Evolutionary conservation across 257 asterid genomes (phyloP).

Genomic region (Solanum dulcamara): DNA sequence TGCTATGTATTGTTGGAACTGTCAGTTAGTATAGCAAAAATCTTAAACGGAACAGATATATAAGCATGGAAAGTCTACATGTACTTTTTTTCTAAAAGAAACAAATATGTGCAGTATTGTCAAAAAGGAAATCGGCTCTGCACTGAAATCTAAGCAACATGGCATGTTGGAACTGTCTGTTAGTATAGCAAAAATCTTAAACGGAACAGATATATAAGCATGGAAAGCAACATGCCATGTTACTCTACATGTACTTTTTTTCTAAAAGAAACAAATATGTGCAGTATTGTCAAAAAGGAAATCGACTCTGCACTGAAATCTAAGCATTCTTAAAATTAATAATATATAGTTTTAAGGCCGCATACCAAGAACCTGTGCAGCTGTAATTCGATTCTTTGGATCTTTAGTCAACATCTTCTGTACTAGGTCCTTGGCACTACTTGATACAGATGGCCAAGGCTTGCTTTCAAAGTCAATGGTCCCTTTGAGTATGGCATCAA

Average conservation of each 20-base stretch:
- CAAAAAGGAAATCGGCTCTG: neutral
- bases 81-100: neutral
- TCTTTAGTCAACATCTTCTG: slow-evolving; percentile 54
- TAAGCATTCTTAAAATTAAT: neutral
- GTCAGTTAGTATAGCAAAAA: too few species aligned
- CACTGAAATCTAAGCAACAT: neutral
- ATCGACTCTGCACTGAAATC: neutral
- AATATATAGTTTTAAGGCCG: neutral
- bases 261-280: neutral
- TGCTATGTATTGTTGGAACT: neutral
- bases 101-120: neutral
- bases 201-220: neutral
- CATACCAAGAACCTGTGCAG: slow-evolving; percentile 78
- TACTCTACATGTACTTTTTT: neutral
- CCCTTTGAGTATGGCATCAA: slow-evolving; percentile 54
- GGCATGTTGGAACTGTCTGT: too few species aligned
- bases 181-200: neutral
- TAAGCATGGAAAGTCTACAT: neutral
- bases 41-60: neutral
- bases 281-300: neutral
- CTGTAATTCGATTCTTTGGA: slow-evolving; percentile 54
- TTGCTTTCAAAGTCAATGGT: slow-evolving; percentile 48
- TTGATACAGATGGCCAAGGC: slow-evolving; percentile 72
- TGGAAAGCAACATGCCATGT: neutral
- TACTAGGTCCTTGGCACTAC: slow-evolving; percentile 75